Evolutionary conservation across 192 early-diverging fungal species (phyloP), one percentile per base, ranked within the genome.

Genomic region (Gamsiella multidivaricata): DNA sequence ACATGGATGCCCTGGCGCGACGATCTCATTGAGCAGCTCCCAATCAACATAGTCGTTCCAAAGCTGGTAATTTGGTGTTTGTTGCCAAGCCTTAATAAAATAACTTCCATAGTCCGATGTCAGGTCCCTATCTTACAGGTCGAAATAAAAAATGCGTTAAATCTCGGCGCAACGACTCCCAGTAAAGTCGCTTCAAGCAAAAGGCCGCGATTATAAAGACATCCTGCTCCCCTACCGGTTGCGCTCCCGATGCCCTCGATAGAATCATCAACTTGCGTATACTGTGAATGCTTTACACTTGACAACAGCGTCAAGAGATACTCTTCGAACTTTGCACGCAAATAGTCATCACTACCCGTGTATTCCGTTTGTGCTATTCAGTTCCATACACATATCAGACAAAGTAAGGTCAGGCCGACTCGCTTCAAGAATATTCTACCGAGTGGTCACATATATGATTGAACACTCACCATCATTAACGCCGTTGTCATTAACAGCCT

Each of bases 271-370:
- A 65, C 25, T 36, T 83, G 68, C 17, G 72, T 65, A 26, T 59
- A 71, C 49, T 86, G 87, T 1, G 86, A 78, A 43, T 87, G 80
- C 50, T 91, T 91, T 25, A 88, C 85, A 25, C 89, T 90, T 1
- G 87, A 85, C n/a, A 94, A 70, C 18, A 94, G 65, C 0, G 88
- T 85, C 39, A 89, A 63, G 2, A 93, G 79, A 65, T 94, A 94
- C 47, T 85, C 80, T 82, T 94, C 93, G 62, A 94, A 93, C 33
- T 90, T 83, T 23, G 86, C 80, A 18, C 93, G 84, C 37, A 94
- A 84, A 65, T 92, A 91, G 50, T 93, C 92, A 52, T 94, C 93
- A n/a, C 86, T 88, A 37, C 93, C 93, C 25, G 85, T 81, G 53
- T 91, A 94, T 9, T 86, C 83, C 6, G 92, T 89, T 69, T 91